Evolutionary conservation across 768 basidiomycete genomes (phyloP), one percentile per base, ranked within the genome.

Genomic region (Rhodotorula paludigena): DNA sequence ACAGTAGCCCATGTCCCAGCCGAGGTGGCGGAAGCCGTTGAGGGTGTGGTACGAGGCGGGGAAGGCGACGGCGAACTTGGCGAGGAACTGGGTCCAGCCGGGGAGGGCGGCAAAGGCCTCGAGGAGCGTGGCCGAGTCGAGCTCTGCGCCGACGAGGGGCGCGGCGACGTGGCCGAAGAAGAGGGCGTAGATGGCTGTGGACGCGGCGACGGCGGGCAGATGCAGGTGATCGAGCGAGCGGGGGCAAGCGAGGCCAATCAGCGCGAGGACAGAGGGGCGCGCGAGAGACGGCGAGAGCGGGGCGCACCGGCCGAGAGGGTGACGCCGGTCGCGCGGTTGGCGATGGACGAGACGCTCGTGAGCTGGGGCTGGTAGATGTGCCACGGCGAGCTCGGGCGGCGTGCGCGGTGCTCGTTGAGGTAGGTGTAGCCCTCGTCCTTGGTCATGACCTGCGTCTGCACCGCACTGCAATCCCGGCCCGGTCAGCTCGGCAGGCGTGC

Each of bases 291-390:
- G 36, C 32, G 36, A n/a, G 30, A n/a, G n/a, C n/a, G 45, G n/a
- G 18, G 74, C 78, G 66, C 75, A 92, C 90, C 82, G 57, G 83
- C 85, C 67, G 89, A 88, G 56, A 99, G 84, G 16, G 82, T 89
- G 14, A 79, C 83, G 66, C 94, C 96, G 18, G 92, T 89, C n/a
- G 83, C 78, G 78, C 96, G 89, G 80, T 98, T 87, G 47, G 83
- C 85, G 74, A 94, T 91, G 25, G 92, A 96, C 9, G 80, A 83
- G 61, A 89, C 21, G 90, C 90, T 94, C 42, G 94, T 97, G 54
- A 98, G 79, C 80, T 98, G 90, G 3, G 88, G 89, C 76, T 93
- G 57, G 81, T 99, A 99, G 80, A 99, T 98, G 63, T 92, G 92
- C 77, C 92, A 89, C 15, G 96, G 96, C 75, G 88, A 89, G 69